Evolutionary conservation across 1,284 basidiomycete genomes (phyloP), one percentile per base, ranked within the genome.

Genomic region (Austroboletus niveus): DNA sequence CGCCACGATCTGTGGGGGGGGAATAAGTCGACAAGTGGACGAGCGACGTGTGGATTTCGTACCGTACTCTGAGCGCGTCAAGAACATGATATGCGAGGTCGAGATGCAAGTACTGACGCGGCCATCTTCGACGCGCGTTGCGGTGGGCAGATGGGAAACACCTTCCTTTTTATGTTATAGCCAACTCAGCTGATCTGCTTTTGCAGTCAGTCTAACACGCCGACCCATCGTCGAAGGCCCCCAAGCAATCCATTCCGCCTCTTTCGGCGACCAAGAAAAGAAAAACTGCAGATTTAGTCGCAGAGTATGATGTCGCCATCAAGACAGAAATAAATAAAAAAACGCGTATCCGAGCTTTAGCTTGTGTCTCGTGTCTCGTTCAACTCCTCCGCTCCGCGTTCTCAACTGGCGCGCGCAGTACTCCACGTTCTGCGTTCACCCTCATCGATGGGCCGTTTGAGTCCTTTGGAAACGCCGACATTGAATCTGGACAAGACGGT

Each of bases 1-100:
- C 95, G 78, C 95, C 95, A 64, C 95, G 89, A 76, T 98, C 94
- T 94, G 57, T 10, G 44, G 15, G 22, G 48, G 48, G 48, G 9
- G 36, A 14, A 34, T 55, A n/a, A 49, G 27, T 15, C n/a, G 24
- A 24, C 47, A 12, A 11, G 36, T 40, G 32, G 5, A n/a, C 1
- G 20, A 7, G 10, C 2, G 47, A 35, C 36, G 52, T 53, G 35
- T 27, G 44, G 10, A 14, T 17, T 15, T 48, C 74, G 52, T 64
- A 90, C 91, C 92, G 73, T 94, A 94, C 78, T 94, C 92, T 75
- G 92, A 94, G 76, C 92, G 87, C 75, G 92, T 94, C 72, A 93
- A 81, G 71, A 94, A 94, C 92, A 94, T 92, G 62, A 59, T 70
- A 35, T 53, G 34, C n/a, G 45, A 51, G 34, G 45, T 47, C 53